phyloP scores from a whole-genome alignment of 306 rosid genomes.

The Malus orientalis region DNA sequence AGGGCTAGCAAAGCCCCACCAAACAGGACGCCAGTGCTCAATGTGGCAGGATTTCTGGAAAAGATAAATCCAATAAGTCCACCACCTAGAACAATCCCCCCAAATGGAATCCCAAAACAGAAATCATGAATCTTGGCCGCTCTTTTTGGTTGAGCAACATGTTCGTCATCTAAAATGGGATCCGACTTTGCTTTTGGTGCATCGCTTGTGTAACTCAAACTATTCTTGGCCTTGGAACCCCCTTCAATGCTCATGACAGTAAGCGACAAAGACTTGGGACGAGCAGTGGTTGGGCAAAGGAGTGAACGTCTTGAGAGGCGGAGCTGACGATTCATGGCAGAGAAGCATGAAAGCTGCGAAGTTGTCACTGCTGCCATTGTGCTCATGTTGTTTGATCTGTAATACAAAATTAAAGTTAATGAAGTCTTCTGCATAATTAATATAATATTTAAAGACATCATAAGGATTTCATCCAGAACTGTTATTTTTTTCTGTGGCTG shows the following conservation, averaged over 20 bases:
- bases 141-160: slow-evolving; percentile 27
- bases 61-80: slow-evolving; percentile 64
- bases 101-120: slow-evolving; percentile 95
- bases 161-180: slow-evolving; percentile 26
- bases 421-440: not conserved
- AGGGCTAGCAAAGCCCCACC: slow-evolving; percentile 88
- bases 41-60: slow-evolving; percentile 58
- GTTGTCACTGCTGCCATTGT: not conserved
- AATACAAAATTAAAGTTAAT: not conserved
- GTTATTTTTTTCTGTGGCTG: not conserved
- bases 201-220: slow-evolving; percentile 24
- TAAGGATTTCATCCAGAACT: not conserved
- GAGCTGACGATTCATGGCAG: slow-evolving; percentile 38
- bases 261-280: slow-evolving; percentile 28
- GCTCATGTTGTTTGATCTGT: not conserved
- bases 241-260: slow-evolving; percentile 52
- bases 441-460: not conserved
- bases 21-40: slow-evolving; percentile 50
- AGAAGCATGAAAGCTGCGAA: slow-evolving; percentile 29
- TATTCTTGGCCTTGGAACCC: slow-evolving; percentile 31
- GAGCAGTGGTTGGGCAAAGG: slow-evolving; percentile 24
- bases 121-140: slow-evolving; percentile 87
- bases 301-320: slow-evolving; percentile 25
- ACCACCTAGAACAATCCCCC: slow-evolving; percentile 76
- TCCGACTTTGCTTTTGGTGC: slow-evolving; percentile 21